phyloP scores from a whole-genome alignment of 305 asterid species.

The Fraxinus velutina region DNA sequence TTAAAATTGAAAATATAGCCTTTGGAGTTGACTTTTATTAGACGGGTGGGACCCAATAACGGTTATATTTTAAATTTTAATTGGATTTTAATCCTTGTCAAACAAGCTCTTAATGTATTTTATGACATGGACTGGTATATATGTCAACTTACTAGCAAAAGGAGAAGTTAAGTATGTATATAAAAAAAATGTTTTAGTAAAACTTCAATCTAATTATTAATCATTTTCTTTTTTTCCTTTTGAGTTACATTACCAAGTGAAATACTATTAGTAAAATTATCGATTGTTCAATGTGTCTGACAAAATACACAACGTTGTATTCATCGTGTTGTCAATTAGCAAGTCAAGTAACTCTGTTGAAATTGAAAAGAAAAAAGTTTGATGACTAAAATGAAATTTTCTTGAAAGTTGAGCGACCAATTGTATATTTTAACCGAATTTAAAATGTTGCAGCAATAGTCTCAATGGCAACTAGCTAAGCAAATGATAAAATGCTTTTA shows the following conservation, averaged over 20 bases:
- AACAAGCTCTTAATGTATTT: background rate
- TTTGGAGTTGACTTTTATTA: too few relatives aligned
- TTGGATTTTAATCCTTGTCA: too few relatives aligned
- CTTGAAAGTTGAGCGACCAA: background rate
- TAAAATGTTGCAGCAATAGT: too few relatives aligned
- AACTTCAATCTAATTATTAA: too few relatives aligned
- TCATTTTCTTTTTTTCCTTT: background rate
- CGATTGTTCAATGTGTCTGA: background rate
- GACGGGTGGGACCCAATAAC: too few relatives aligned
- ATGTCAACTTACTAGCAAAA: background rate
- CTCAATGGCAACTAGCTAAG: background rate
- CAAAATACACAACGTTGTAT: background rate
- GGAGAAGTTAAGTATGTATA: background rate
- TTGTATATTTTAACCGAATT: background rate
- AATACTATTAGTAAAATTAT: background rate
- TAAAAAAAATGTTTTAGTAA: too few relatives aligned
- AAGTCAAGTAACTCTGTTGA: background rate
- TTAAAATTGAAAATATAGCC: too few relatives aligned
- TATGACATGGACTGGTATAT: background rate
- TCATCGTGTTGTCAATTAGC: background rate
- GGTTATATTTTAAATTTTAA: too few relatives aligned
- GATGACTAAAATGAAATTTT: background rate
- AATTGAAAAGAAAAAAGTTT: background rate
- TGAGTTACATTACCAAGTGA: background rate
- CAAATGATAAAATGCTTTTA: conserved; percentile 16